These are phyloP conservation scores for Rhodosporidiobolus odoratus DNA, from an alignment of 768 basidiomycete species.

Conservation along the genomic window DNA sequence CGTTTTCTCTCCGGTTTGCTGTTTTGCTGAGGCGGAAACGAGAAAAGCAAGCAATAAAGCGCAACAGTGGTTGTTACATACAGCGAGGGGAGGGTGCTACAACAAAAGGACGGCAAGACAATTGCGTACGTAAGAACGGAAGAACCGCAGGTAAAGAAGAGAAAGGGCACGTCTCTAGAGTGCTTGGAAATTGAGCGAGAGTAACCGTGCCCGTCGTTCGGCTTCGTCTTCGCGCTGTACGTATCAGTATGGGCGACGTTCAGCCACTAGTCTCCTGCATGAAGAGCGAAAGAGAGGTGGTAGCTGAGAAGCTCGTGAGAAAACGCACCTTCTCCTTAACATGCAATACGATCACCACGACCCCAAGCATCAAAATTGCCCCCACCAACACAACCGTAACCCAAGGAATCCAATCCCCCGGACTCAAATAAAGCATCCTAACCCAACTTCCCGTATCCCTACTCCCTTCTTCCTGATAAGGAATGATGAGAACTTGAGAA, in stretches of 20 bases:
- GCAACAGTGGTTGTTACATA: too few relatives aligned
- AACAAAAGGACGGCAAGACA: too few relatives aligned
- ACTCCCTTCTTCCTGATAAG: conserved; percentile 54
- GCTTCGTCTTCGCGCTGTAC: conserved; percentile 83
- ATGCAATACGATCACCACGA: conserved; percentile 80
- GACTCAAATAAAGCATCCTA: conserved; percentile 79
- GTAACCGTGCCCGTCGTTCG: conserved; percentile 78
- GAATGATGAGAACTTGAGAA: conserved; percentile 90
- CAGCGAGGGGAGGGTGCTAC: too few relatives aligned
- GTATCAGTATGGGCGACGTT: neutral
- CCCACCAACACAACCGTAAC: conserved; percentile 82
- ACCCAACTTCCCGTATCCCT: conserved; percentile 58
- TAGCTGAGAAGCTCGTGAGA: neutral
- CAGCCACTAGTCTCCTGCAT: neutral
- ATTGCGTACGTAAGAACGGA: too few relatives aligned
- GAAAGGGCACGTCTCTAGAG: neutral
- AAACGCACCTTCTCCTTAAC: conserved; percentile 78
- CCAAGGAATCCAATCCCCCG: conserved; percentile 97
- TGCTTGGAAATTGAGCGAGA: conserved; percentile 62
- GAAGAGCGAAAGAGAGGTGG: neutral
- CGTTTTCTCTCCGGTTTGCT: too few relatives aligned
- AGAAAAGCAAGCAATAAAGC: too few relatives aligned
- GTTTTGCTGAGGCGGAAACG: neutral
- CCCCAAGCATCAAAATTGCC: conserved; percentile 65
- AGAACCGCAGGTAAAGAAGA: neutral